These are phyloP conservation scores for Calonectria pteridis DNA, from an alignment of 2,329 filamentous ascomycete species.

Conservation along the genomic window DNA sequence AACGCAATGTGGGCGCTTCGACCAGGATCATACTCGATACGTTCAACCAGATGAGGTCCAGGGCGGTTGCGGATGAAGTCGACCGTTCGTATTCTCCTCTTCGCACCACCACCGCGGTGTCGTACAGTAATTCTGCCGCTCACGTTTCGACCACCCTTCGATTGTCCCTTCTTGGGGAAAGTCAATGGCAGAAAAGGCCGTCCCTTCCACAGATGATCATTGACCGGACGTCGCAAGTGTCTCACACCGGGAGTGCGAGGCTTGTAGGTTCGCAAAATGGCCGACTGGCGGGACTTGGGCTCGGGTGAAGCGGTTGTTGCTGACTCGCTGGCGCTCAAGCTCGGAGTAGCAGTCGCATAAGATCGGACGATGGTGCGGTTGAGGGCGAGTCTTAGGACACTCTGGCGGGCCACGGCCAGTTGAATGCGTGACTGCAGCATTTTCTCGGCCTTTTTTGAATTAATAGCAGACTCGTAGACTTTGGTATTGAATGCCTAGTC, in stretches of 20 bases:
- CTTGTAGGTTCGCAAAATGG: slow-evolving; percentile 85
- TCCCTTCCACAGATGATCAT: slow-evolving; percentile 97
- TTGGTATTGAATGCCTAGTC: slow-evolving; percentile 14
- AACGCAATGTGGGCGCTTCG: slow-evolving; percentile 94
- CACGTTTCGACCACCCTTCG: slow-evolving; percentile 92
- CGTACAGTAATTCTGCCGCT: slow-evolving; percentile 88
- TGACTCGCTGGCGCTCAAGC: slow-evolving; percentile 38
- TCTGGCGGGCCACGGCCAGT: slow-evolving; percentile 45
- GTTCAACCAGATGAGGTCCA: slow-evolving; percentile 88
- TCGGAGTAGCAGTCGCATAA: slow-evolving; percentile 47
- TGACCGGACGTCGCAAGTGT: slow-evolving; percentile 91
- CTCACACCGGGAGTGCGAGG: slow-evolving; percentile 92
- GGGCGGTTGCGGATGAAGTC: slow-evolving; percentile 86
- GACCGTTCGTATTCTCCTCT: slow-evolving; percentile 90
- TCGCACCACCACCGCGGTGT: slow-evolving; percentile 92
- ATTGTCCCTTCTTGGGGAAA: slow-evolving; percentile 91
- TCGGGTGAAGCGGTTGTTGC: slow-evolving; percentile 34
- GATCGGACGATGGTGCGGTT: slow-evolving; percentile 43
- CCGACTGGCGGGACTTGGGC: slow-evolving; percentile 49
- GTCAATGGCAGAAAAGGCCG: slow-evolving; percentile 86
- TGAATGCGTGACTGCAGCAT: slow-evolving; percentile 51
- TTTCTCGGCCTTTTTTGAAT: slow-evolving; percentile 7
- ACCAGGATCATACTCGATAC: slow-evolving; percentile 96
- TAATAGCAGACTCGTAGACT: neutral
- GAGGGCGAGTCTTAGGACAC: slow-evolving; percentile 46